Evolutionary conservation across 2,329 filamentous ascomycete genomes (phyloP), one percentile per base, ranked within the genome.

Genomic region (Endoconidiophora polonica): DNA sequence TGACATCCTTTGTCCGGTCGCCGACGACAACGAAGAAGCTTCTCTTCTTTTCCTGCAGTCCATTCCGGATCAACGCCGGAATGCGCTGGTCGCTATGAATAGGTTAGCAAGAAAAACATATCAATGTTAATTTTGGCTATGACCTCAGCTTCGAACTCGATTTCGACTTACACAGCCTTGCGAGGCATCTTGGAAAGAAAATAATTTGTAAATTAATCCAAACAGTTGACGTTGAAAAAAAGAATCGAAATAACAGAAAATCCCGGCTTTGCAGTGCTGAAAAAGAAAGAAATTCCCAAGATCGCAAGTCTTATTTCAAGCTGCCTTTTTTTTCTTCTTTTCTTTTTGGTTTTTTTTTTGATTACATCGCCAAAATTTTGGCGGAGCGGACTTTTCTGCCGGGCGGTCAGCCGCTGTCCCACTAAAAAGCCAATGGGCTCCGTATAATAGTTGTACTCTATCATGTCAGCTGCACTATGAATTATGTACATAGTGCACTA

Each of bases 1-100:
- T 96, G 58, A 90, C 86, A 72, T 98, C 91, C 66, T 98, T 98
- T 57, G 87, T 79, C 52, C 79, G 79, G 65, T 98, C 87, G 61
- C 91, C 91, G 43, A 98, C 90, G 22, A 98, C 81, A 52, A 98
- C 86, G 66, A 98, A 93, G 71, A 98, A 95, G 69, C 85, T 94
- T 65, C 91, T 79, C 71, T 96, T 96, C 76, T 94, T 95, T 65
- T 95, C 87, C 65, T 85, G 86, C 55, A 88, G 73, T 57, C 84
- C 83, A 83, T 94, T 95, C 63, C 81, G 79, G 61, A 95, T 90
- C 59, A 95, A 79, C 65, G 87, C 81, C 54, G 83, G 84, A 60
- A 95, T 94, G 65, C 87, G 84, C 68, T 84, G 83, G 66, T 94
- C 87, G 62, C 86, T 87, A 56, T 29, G 33, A 29, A 10, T 37